Evolutionary conservation across 768 basidiomycete genomes (phyloP), one percentile per base, ranked within the genome.

Genomic region (Dentipellis sp.): DNA sequence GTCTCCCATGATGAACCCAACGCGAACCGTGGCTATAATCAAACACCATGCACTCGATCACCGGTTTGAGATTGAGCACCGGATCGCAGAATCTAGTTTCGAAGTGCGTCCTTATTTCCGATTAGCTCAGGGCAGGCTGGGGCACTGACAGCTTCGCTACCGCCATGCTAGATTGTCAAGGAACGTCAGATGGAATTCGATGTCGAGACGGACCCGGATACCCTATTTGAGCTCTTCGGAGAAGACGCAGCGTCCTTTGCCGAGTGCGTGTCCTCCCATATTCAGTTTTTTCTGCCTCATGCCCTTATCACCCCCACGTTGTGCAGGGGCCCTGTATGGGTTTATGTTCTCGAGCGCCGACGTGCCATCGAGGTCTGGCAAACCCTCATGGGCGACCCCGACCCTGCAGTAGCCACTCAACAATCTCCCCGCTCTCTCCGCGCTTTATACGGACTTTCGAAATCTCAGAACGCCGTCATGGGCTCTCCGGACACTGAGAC

Each of bases 121-220:
- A 11, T 19, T 14, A 7, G 23, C n/a, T 21, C 23, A 19, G 53
- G 34, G 45, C 48, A 16, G 14, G 16, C 22, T 22, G 35, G 54
- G 40, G 38, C 29, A 37, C 40, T 49, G 29, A 29, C 12, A n/a
- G 62, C 67, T 54, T 60, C 50, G 46, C 50, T 50, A 50, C 53
- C 62, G 55, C 38, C 19, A 58, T 58, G 54, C 61, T 54, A 87
- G 87, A 89, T 92, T 64, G 81, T 89, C 57, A 92, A 92, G 69
- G 91, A 91, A 68, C 74, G 91, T 17, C 89, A 90, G 68, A 89
- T 93, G 85, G 88, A 88, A 61, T 91, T 93, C 63, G 89, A 91
- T 64, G 78, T 81, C 14, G 90, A 91, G 64, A 80, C 84, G 11
- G 89, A 92, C 62, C 87, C 86, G 22, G 90, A 90, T 35, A 80